These are phyloP conservation scores for Amniculicola lignicola DNA, from an alignment of 495 filamentous ascomycete genomes.

Conservation along the genomic window DNA sequence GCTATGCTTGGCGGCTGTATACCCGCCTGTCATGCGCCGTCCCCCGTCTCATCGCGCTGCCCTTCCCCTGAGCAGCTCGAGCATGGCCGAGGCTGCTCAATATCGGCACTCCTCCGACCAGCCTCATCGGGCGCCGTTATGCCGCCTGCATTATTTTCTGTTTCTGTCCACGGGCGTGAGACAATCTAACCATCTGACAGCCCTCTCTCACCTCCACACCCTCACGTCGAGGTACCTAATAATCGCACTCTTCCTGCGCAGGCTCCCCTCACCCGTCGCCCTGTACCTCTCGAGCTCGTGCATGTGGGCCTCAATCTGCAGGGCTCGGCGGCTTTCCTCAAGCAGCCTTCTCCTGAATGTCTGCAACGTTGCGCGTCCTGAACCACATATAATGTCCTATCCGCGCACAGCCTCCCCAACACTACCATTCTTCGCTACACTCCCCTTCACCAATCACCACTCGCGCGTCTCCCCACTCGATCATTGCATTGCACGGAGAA, in stretches of 20 bases:
- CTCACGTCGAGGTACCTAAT: too few relatives aligned
- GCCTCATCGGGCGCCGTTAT: neutral
- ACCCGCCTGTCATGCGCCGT: neutral
- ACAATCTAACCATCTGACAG: neutral
- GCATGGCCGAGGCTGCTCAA: neutral
- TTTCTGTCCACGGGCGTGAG: neutral
- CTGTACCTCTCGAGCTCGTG: neutral
- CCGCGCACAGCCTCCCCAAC: neutral
- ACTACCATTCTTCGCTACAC: neutral
- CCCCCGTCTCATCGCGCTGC: neutral
- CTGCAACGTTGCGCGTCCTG: slow-evolving; percentile 8
- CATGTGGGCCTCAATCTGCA: neutral
- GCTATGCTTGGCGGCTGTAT: neutral
- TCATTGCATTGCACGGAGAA: too few relatives aligned
- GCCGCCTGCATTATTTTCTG: neutral
- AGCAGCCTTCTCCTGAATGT: neutral
- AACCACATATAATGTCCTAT: slow-evolving; percentile 10
- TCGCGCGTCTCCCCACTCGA: too few relatives aligned
- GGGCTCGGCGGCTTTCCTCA: neutral
- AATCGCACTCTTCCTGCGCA: neutral
- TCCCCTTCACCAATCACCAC: neutral
- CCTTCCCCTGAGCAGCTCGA: slow-evolving; percentile 5
- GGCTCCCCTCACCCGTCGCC: slow-evolving; percentile 4
- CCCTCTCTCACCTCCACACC: too few relatives aligned
- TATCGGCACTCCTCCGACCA: neutral